Evolutionary conservation across 768 basidiomycete species (phyloP), one percentile per base, ranked within the genome.

Genomic region (Boletus eberwhitei): DNA sequence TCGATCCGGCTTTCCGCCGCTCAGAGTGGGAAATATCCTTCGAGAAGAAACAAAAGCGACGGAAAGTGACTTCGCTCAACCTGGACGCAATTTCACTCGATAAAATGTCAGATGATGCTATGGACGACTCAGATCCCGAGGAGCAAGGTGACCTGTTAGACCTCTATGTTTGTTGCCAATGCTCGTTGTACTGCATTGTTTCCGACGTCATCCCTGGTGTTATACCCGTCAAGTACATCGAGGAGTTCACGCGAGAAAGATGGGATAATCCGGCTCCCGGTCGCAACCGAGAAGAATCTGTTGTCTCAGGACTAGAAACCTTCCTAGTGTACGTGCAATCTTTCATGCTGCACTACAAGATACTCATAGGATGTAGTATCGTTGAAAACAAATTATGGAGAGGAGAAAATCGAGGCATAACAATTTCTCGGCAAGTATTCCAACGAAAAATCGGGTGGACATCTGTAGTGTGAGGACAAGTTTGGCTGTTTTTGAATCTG

Each of bases 111-210:
- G 72, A 72, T 17, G 73, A 66, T 49, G 57, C 60, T 45, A 70
- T 64, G 54, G 71, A 72, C n/a, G 71, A 74, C 16, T 42, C 53
- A 16, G 55, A 54, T 36, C 58, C 68, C 19, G 60, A 62, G 29
- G 73, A 74, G 36, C 77, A 79, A 59, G 84, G 81, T 22, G 81
- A 77, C 54, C 68, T 88, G 29, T 73, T 93, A 39, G 89, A 93
- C 68, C 76, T 92, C 29, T 93, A 88, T 64, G 74, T 91, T 42
- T 93, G 91, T 67, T 93, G 91, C 64, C 90, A 91, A 64, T 93
- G 91, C 68, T 85, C 84, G 22, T 71, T 87, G 58, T 88, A 86
- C 64, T 83, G 86, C 60, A 75, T 90, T 37, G 85, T 81, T 1
- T 89, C 87, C 22, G 77, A 79, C 16, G 73, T 86, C 48, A 84